Evolutionary conservation across 257 asterid species (phyloP), one percentile per base, ranked within the genome.

Genomic region (Cruciata laevipes): DNA sequence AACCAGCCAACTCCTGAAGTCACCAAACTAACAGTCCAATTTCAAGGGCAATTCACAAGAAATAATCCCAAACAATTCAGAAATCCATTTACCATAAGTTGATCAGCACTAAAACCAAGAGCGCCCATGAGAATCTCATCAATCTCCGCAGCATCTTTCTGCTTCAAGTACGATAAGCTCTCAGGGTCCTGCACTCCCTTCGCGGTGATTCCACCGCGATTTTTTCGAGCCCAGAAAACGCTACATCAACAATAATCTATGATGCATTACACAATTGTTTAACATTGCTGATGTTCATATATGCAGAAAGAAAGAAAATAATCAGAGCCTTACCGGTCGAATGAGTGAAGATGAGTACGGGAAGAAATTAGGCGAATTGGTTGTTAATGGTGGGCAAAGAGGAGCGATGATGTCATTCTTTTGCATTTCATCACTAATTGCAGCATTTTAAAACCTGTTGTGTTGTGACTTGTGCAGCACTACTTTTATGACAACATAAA

Each of bases 121-220:
- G 96, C 90, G 3, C 99, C 99, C 97, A 93, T 90, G 60, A 93
- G 91, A 68, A 88, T 83, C 64, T 90, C 91, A 80, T 93, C 97
- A 60, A 93, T 76, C 73, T 93, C 92, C 47, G 91, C 88, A 37
- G 98, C 98, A 74, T 93, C 95, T 32, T 81, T 74, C 83, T 90
- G 96, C 79, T 74, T 86, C 61, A 93, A 73, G 61, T 90, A 86
- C 5, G 96, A 83, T 44, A 90, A 56, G 23, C 78, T 73, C 14
- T 80, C 87, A 27, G 90, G 83, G 73, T 78, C 82, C 53, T 81
- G 84, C 53, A 74, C 79, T 65, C 78, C 68, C 70, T 78, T 77
- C 71, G 30, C 84, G 74, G 27, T 42, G 17, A 66, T 23, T 63
- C 44, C 63, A 25, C 73, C 79, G 73, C 68, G 79, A 71, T 75